Conservation (phyloP, 2,329 filamentous ascomycete species). For the Albifimbria verrucaria region DNA sequence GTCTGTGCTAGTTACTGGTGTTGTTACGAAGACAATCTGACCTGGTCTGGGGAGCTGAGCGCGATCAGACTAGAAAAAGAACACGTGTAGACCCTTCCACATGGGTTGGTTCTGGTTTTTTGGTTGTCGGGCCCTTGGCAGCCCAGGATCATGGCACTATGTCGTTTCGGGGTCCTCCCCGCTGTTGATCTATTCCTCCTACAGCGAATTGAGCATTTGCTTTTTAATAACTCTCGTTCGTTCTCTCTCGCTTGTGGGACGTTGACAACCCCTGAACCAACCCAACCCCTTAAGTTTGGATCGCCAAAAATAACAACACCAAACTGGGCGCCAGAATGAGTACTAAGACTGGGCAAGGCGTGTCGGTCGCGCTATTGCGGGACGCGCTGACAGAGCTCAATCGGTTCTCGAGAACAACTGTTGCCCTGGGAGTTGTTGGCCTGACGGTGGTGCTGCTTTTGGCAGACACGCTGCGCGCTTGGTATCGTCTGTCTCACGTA, state of each 20-base stretch:
- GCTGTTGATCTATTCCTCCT: neutral
- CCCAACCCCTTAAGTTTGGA: neutral
- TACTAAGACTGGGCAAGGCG: neutral
- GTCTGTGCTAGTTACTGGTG: no score
- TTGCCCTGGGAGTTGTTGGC: slow-evolving; percentile 8
- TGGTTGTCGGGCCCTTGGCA: neutral
- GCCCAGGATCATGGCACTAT: neutral
- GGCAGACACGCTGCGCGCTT: slow-evolving; percentile 12
- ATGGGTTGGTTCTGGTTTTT: neutral
- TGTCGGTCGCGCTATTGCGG: neutral
- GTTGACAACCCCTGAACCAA: neutral
- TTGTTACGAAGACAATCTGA: neutral
- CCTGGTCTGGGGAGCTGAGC: neutral
- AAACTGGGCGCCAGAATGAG: slow-evolving; percentile 1
- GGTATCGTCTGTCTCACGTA: slow-evolving; percentile 30
- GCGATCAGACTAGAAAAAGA: neutral
- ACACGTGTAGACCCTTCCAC: neutral
- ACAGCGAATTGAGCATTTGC: neutral
- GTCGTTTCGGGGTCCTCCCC: neutral
- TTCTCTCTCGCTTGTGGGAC: neutral
- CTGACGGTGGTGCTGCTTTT: slow-evolving; percentile 7
- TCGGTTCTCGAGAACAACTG: slow-evolving; percentile 6
- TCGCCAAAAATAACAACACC: neutral
- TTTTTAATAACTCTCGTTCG: neutral
- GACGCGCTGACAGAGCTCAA: slow-evolving; percentile 6